Percentiles rank a stretch among this genome's conserved stretches.
Evolutionary conservation across 345 rosid species (phyloP).

Genomic region (Dipteronia dyeriana): DNA sequence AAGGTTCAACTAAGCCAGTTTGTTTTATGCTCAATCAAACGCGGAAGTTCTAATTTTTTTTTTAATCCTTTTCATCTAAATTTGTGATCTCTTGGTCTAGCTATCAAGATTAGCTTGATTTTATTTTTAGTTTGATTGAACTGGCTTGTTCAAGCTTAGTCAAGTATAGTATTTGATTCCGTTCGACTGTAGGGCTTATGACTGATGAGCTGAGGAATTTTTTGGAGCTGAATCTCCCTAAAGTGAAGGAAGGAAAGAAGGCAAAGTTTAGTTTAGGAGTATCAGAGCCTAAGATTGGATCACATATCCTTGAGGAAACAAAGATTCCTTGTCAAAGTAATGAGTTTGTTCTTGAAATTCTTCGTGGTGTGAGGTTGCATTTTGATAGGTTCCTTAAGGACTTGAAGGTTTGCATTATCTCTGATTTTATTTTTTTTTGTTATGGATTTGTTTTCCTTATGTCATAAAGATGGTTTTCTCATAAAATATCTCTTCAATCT

Average conservation of each 20-base stretch:
- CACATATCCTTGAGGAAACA: constrained; percentile 71
- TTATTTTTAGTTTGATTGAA: background rate
- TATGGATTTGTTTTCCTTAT: background rate
- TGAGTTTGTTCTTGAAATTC: constrained; percentile 82
- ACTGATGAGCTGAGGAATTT: constrained; percentile 84
- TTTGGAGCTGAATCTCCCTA: constrained; percentile 84
- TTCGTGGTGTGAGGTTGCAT: constrained; percentile 85
- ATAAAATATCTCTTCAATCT: background rate
- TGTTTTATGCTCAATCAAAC: no score
- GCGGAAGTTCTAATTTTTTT: background rate
- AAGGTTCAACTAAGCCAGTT: no score
- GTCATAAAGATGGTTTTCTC: background rate
- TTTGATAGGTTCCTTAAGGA: constrained; percentile 86
- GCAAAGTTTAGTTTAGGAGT: constrained; percentile 81
- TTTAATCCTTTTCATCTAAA: background rate
- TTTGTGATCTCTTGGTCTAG: background rate
- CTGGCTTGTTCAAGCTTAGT: background rate
- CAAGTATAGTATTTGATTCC: background rate
- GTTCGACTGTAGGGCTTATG: constrained; percentile 50
- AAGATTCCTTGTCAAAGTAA: constrained; percentile 88
- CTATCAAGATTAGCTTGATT: background rate
- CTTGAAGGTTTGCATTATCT: constrained; percentile 60
- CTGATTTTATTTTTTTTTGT: background rate
- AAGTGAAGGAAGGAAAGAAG: constrained; percentile 80
- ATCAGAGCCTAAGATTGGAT: constrained; percentile 84